phyloP scores from a whole-genome alignment of 2,329 filamentous ascomycete genomes.

The Hypoxylon rubiginosum region DNA sequence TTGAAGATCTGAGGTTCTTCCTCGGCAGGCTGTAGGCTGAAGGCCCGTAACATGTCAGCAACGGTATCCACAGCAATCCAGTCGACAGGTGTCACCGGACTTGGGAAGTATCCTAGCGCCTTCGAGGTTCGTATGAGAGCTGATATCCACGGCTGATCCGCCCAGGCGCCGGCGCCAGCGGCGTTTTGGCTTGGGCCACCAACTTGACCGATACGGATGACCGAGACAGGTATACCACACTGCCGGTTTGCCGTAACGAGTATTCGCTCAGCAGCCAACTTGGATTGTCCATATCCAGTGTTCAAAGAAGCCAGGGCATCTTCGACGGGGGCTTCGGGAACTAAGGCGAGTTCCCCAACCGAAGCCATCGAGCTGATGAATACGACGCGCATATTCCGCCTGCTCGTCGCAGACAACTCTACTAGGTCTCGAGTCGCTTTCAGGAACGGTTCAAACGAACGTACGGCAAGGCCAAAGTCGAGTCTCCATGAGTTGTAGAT shows the following conservation, averaged over 20 bases:
- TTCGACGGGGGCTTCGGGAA: constrained; percentile 32
- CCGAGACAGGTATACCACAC: constrained; percentile 19
- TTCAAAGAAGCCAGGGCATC: constrained; percentile 19
- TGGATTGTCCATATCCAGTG: constrained; percentile 37
- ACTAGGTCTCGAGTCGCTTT: constrained; percentile 33
- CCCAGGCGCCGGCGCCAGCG: constrained; percentile 24
- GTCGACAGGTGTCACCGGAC: constrained; percentile 12
- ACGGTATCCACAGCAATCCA: constrained; percentile 32
- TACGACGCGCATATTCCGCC: constrained; percentile 35
- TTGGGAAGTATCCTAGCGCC: constrained; percentile 21
- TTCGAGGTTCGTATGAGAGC: constrained; percentile 30
- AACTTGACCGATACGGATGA: constrained; percentile 33
- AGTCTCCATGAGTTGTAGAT: constrained; percentile 46
- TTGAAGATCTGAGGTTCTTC: constrained; percentile 17
- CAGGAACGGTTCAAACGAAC: constrained; percentile 43
- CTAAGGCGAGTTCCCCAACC: constrained; percentile 30
- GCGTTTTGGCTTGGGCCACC: constrained; percentile 17
- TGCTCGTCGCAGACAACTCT: constrained; percentile 28
- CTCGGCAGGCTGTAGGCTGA: constrained; percentile 4
- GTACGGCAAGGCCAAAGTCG: constrained; percentile 42
- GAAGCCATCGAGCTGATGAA: constrained; percentile 47
- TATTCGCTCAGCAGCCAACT: constrained; percentile 31
- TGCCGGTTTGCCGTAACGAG: constrained; percentile 17
- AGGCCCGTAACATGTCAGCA: constrained; percentile 7
- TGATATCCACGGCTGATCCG: constrained; percentile 38